Evolutionary conservation across 2,329 filamentous ascomycete genomes (phyloP), one percentile per base, ranked within the genome.

Genomic region (Pseudocercospora musae): DNA sequence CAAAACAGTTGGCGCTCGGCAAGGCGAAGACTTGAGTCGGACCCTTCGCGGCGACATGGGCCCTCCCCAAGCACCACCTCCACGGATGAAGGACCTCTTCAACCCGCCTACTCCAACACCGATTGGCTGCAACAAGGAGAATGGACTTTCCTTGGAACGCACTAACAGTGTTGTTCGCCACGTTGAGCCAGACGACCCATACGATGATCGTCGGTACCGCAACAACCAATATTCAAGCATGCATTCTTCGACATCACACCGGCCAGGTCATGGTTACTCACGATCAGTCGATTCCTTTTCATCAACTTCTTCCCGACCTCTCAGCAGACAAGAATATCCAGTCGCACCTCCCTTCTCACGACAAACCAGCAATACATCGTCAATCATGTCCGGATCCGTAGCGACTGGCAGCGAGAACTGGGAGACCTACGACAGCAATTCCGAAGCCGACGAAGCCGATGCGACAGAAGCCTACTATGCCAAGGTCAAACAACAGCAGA

Each of bases 81-180:
- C 94, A 54, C 95, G 92, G 76, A 97, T 98, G 92, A 88, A 94
- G 67, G 92, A 96, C 46, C 82, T 97, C 29, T 86, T 87, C 66
- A 76, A 81, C 8, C 84, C 85, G 52, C 81, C 83, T 4, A 79
- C 75, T 4, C 74, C 77, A 11, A 85, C 77, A 78, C 87, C 73
- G 0, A 65, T 60, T 18, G 64, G 62, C 37, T 44, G 33, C 48
- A 67, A 71, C 27, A 66, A 77, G 75, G 60, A 78, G 62, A 68
- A 72, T 59, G 21, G 59, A n/a, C 77, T 75, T 62, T 78, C 78
- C 55, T 68, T 70, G 52, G 81, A 83, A 20, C 82, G 85, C 48
- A 83, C 82, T 68, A 80, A 78, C 49, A 87, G 84, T 60, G 84
- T 86, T 60, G 82, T 88, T 8, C 81, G 86, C 10, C 84, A 84